Base-by-base conservation (phyloP, 1,284 basidiomycete genomes). In the Melampsora larici-populina region DNA sequence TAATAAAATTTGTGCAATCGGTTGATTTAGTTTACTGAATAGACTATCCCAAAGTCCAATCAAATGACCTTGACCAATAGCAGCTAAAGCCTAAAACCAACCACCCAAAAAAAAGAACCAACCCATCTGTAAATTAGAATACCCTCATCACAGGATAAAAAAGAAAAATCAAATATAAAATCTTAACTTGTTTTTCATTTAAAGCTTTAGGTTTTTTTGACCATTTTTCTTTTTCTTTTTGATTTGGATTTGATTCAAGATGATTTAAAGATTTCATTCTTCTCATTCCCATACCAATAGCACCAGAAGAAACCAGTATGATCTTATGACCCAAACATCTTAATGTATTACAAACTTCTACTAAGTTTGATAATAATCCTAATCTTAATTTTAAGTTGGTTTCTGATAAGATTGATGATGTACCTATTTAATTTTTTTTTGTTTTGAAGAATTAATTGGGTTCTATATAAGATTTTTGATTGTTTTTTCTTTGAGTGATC, bases 41-140 rank as follows among this genome's bases (percentile, higher is more conserved):
- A 99, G 86, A 82, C 94, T 95, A 83, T 99, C 97, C 92, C 93
- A 99, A 1, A 99, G 86, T 0, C 94, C 94, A 79, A 99, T 98
- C 31, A 99, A 88, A 78, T 95, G 87, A 9, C 96, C 92, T 86
- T 99, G 97, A 0, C 97, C 96, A 70, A 99, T 93, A 0, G 96
- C 96, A 40, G 96, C 96, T 58, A 99, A 86, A 8, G 96, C 96
- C 92, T 43, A 15, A 15, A 55, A 64, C 46, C 51, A 58, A 58
- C 36, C 80, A 33, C 13, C 31, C 15, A 58, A 72, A 17, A 36
- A 17, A 51, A 46, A 63, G 18, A 66, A 64, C n/a, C 65, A n/a
- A 36, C 46, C 43, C 24, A 8, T 58, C 13, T 51, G n/a, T 65
- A n/a, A 18, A 36, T n/a, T n/a, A n/a, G n/a, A n/a, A n/a, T n/a